A percentile compares a stretch with the other conserved stretches of the same genome.
phyloP scores from a whole-genome alignment of 768 basidiomycete genomes.

The Tylopilus sp. region DNA sequence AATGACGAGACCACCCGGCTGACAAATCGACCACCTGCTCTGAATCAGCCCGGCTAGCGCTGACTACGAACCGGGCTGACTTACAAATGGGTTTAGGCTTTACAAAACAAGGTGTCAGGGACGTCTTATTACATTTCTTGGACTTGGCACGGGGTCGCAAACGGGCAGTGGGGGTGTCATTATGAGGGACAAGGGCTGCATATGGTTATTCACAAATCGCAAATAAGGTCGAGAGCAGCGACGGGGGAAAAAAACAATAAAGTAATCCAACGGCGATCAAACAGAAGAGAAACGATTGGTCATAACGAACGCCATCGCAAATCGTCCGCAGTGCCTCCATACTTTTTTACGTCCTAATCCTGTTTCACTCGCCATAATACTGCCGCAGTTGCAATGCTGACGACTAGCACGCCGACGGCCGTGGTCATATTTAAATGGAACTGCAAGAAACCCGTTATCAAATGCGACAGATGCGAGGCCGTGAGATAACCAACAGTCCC shows the following conservation, averaged over 20 bases:
- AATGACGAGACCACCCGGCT: conserved; percentile 4
- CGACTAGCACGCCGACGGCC: conserved; percentile 60
- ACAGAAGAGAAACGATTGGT: not conserved
- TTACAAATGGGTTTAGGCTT: not conserved
- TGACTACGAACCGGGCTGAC: not conserved
- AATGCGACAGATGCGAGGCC: conserved; percentile 2
- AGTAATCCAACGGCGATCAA: conserved; percentile 24
- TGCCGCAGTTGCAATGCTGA: conserved; percentile 67
- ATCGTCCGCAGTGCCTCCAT: conserved; percentile 16
- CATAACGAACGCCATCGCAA: conserved; percentile 14
- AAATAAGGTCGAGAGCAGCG: conserved; percentile 18
- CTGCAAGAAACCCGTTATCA: conserved; percentile 27
- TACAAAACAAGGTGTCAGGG: not conserved
- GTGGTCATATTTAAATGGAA: conserved; percentile 38
- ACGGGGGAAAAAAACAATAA: conserved; percentile 21
- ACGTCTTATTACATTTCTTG: not conserved
- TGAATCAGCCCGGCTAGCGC: not conserved
- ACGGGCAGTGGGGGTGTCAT: no score
- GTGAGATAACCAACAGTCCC: conserved; percentile 30
- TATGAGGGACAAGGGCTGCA: conserved; percentile 17
- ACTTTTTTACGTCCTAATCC: conserved; percentile 24
- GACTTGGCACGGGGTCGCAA: no score
- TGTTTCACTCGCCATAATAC: conserved; percentile 69
- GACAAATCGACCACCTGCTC: conserved; percentile 6
- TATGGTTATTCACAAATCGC: conserved; percentile 25